Base-by-base conservation (phyloP, 2,329 filamentous ascomycete species). In the Stromatinia cepivora region DNA sequence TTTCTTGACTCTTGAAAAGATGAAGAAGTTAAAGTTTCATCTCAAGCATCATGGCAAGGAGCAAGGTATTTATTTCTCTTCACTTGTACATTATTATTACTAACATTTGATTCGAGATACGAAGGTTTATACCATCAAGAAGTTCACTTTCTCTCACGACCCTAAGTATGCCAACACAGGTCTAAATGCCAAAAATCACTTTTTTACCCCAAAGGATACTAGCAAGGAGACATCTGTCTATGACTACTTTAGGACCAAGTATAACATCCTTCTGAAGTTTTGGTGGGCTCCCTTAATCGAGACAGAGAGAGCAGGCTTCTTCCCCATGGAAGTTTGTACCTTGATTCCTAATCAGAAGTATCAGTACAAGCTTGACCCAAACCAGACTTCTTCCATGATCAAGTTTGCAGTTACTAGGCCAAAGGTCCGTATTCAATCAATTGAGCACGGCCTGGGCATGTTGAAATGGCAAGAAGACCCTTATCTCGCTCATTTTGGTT, bases 381-480 rank as follows among this genome's bases (percentile, higher is more conserved):
- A 76, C 0, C 84, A 81, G 81, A 97, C 94, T 0, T 82, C 90
- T 0, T 81, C 85, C 7, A 99, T 99, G 95, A 97, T 99, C 82
- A 94, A 91, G 79, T 93, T 94, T 75, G 94, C 94, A 0, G 94
- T 97, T 6, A 92, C 91, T 8, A 86, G 90, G 1, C 95, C 95
- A 0, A 78, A 79, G 0, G 78, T 88, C 42, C 91, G 95, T n/a
- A 86, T 87, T 73, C 75, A 78, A 0, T 87, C 91, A 28, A 93
- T 98, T 74, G 81, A 88, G 62, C 78, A 85, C 4, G 91, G 91
- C 22, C 86, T 97, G 11, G 77, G 81, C 0, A 85, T 90, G 73
- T 83, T 94, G 0, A 82, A 88, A 13, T 95, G 92, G 88, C 73
- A 76, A 1, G 77, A 84, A 0, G 95, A 99, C 73, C 86, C 84